These are phyloP conservation scores for Coemansia sp. DNA, from an alignment of 371 early-diverging fungal genomes.

Conservation along the genomic window DNA sequence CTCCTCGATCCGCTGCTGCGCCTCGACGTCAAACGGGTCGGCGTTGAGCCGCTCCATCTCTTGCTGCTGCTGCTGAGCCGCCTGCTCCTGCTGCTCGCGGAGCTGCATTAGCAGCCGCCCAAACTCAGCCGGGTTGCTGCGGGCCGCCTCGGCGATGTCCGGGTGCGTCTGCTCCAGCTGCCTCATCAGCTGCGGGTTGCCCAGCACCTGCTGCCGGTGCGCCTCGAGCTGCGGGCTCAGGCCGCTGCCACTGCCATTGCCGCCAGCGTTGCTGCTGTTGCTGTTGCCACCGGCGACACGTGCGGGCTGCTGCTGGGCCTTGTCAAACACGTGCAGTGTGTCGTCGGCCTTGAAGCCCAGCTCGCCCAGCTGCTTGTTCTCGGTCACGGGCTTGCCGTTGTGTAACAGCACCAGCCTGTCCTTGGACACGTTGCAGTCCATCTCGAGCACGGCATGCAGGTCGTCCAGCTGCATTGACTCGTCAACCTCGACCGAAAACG, in stretches of 20 bases:
- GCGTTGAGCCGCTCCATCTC: slow-evolving; percentile 56
- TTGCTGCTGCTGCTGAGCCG: slow-evolving; percentile 26
- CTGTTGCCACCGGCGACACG: no score
- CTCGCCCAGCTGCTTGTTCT: slow-evolving; percentile 65
- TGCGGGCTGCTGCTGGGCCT: slow-evolving; percentile 7
- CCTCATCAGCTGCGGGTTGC: slow-evolving; percentile 63
- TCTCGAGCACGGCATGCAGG: slow-evolving; percentile 77
- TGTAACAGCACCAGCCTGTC: slow-evolving; percentile 57
- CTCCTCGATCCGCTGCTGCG: slow-evolving; percentile 89
- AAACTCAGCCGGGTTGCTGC: slow-evolving; percentile 40
- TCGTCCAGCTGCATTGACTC: slow-evolving; percentile 79
- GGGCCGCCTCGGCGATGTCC: slow-evolving; percentile 47
- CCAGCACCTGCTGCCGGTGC: slow-evolving; percentile 73
- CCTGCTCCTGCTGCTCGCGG: slow-evolving; percentile 29
- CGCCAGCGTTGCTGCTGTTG: no score
- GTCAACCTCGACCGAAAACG: slow-evolving; percentile 66
- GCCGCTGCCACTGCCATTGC: slow-evolving; percentile 1
- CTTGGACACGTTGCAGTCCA: slow-evolving; percentile 57
- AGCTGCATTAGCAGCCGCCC: slow-evolving; percentile 23
- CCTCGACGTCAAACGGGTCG: slow-evolving; percentile 89
- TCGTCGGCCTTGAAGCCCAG: slow-evolving; percentile 73
- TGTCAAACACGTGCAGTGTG: slow-evolving; percentile 63
- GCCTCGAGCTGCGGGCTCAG: slow-evolving; percentile 61
- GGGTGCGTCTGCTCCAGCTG: slow-evolving; percentile 46
- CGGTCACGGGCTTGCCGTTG: slow-evolving; percentile 63